phyloP scores from a whole-genome alignment of 768 basidiomycete genomes.

The Hygrocybe punicea region DNA sequence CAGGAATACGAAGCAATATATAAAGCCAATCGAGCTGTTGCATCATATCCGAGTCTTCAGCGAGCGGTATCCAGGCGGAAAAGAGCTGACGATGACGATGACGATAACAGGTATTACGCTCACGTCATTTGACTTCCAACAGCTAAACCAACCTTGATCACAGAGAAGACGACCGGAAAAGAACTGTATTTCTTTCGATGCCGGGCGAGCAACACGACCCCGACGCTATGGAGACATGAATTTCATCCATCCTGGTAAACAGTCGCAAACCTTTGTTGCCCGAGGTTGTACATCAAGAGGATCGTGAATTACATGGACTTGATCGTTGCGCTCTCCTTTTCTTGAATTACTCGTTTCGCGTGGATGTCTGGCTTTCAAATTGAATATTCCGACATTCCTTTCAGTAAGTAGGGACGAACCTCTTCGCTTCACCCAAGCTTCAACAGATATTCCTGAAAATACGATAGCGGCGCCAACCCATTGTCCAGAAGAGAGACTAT shows the following conservation, averaged over 20 bases:
- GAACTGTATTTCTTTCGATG: conserved; percentile 32
- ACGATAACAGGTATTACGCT: conserved; percentile 38
- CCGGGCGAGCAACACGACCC: conserved; percentile 36
- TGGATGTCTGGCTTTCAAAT: conserved; percentile 60
- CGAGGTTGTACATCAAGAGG: not conserved
- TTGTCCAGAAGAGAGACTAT: conserved; percentile 77
- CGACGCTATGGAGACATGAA: conserved; percentile 51
- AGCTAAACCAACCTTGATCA: conserved; percentile 1
- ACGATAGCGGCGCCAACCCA: conserved; percentile 92
- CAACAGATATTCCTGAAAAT: conserved; percentile 92
- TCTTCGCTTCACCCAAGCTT: conserved; percentile 87
- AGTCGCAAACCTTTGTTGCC: not conserved
- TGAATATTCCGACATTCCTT: conserved; percentile 8
- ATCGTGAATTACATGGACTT: conserved; percentile 56
- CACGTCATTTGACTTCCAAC: conserved; percentile 2
- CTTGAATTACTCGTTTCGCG: conserved; percentile 72
- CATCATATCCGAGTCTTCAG: conserved; percentile 48
- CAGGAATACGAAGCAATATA: conserved; percentile 95
- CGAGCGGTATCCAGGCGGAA: conserved; percentile 57
- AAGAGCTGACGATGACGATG: conserved; percentile 71
- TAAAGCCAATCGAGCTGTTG: conserved; percentile 68
- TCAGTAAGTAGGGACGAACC: conserved; percentile 43
- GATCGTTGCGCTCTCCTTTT: conserved; percentile 80
- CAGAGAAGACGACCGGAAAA: conserved; percentile 49
- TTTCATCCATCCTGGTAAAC: conserved; percentile 6